A percentile compares a stretch with the other conserved stretches of the same genome.
These are phyloP conservation scores for Phaeomoniella chlamydospora DNA, from an alignment of 2,329 filamentous ascomycete species.

Conservation along the genomic window DNA sequence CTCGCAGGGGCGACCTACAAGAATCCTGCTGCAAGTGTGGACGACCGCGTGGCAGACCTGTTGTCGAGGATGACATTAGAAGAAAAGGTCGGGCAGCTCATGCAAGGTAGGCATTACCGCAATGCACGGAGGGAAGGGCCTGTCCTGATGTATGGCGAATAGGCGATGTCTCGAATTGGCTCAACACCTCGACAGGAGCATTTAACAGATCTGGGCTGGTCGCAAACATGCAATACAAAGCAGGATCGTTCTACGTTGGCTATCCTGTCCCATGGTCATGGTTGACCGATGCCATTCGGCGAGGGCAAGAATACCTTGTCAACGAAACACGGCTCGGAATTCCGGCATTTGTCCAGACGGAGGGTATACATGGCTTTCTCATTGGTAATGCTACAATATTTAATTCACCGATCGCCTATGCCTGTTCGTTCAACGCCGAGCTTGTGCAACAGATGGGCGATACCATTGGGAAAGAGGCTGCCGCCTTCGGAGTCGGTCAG, in stretches of 20 bases:
- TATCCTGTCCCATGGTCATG: conserved; percentile 50
- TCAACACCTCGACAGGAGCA: conserved; percentile 51
- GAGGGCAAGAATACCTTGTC: conserved; percentile 54
- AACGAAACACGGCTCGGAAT: conserved; percentile 56
- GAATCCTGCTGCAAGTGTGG: conserved; percentile 45
- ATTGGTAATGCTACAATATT: conserved; percentile 64
- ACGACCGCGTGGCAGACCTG: conserved; percentile 52
- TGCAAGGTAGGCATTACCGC: conserved; percentile 31
- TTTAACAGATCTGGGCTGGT: conserved; percentile 54
- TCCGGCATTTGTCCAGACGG: conserved; percentile 58
- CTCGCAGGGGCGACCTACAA: conserved; percentile 40
- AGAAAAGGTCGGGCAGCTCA: conserved; percentile 56
- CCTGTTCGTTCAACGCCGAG: conserved; percentile 54
- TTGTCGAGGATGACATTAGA: conserved; percentile 58
- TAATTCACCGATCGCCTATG: conserved; percentile 61
- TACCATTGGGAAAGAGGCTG: conserved; percentile 50
- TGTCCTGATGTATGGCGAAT: not conserved
- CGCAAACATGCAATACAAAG: conserved; percentile 50
- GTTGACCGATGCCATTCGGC: conserved; percentile 47
- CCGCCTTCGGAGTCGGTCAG: conserved; percentile 56
- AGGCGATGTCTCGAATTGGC: conserved; percentile 59
- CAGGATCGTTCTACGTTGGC: conserved; percentile 60
- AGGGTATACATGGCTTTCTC: conserved; percentile 60
- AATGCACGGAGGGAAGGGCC: not conserved
- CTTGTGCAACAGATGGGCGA: conserved; percentile 52